Percentiles rank a stretch among this genome's conserved stretches.
Evolutionary conservation across 768 basidiomycete genomes (phyloP).

Genomic region (Cystobasidiopsis lactophilus): DNA sequence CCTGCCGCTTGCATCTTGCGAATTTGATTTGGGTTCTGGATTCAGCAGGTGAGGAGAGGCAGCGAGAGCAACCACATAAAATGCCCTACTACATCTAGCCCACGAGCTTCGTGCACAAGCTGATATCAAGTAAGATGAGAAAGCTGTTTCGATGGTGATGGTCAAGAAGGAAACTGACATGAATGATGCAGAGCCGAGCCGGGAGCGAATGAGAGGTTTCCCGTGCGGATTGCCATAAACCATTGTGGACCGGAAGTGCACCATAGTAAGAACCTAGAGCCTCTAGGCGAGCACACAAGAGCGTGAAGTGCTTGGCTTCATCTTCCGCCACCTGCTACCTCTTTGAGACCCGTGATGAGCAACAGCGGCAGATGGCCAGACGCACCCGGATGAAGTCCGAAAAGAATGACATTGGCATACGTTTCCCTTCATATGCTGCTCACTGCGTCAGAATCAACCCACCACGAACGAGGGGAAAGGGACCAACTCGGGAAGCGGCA

Average conservation of each 20-base stretch:
- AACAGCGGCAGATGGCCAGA: no score
- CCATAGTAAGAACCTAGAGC: constrained; percentile 51
- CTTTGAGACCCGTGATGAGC: no score
- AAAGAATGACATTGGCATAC: constrained; percentile 30
- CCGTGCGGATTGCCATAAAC: constrained; percentile 33
- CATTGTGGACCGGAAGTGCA: constrained; percentile 39
- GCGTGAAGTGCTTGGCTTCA: constrained; percentile 64
- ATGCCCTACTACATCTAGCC: constrained; percentile 56
- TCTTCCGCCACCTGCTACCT: constrained; percentile 65
- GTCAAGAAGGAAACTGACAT: background rate
- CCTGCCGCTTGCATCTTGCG: constrained; percentile 44
- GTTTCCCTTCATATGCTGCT: constrained; percentile 26
- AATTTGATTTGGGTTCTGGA: constrained; percentile 55
- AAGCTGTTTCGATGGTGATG: background rate
- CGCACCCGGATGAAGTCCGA: constrained; percentile 27
- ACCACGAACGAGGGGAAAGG: background rate
- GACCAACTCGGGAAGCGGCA: constrained; percentile 40
- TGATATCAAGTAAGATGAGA: constrained; percentile 24
- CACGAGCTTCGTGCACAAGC: constrained; percentile 61
- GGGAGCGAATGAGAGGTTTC: constrained; percentile 45
- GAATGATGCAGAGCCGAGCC: constrained; percentile 53
- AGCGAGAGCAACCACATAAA: no score
- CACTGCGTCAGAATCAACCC: background rate
- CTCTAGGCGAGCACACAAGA: constrained; percentile 41
- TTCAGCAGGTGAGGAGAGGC: no score